Base-by-base conservation (phyloP, 2,329 filamentous ascomycete genomes). In the Talaromyces funiculosus region DNA sequence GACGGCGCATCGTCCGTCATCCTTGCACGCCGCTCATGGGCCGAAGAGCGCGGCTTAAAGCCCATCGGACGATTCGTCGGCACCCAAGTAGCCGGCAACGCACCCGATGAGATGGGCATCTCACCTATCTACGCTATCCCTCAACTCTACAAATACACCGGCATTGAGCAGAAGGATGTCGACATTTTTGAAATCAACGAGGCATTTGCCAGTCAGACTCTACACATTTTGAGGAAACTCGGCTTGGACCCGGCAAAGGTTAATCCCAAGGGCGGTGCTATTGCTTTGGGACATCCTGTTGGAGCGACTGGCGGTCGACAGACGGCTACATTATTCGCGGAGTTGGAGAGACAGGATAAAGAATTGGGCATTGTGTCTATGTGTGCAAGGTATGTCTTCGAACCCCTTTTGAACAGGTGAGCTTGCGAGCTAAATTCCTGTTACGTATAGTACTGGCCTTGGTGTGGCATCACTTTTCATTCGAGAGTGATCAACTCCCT, bases 31-130 rank as follows among this genome's bases (percentile, higher is more conserved):
- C 89, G 92, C 53, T 90, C 89, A 64, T 92, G 87, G 63, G 92
- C 92, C 60, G 82, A 89, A 69, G 85, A 88, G 74, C 86, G 96
- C 37, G 87, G 88, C 61, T 87, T 96, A 77, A 90, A 91, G 63
- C 91, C 97, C 75, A 72, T 97, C 63, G 93, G 87, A 77, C 96
- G 97, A 77, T 97, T 90, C 71, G 90, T 93, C 62, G 90, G 90
- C 67, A 89, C 91, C 45, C 96, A 92, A 10, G 86, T 95, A 35
- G 88, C 92, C 24, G 93, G 92, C 65, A 84, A 96, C 16, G 84
- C 92, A 0, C 93, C 92, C 6, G 84, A 93, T 65, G 92, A 97
- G 80, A 97, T 97, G 92, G 93, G 92, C 64, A 95, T 96, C 65
- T 74, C 74, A 8, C 76, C 76, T 10, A 71, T 75, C n/a, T 71